Evolutionary conservation across 495 filamentous ascomycete species (phyloP).

Genomic region (Penicillium waksmanii): DNA sequence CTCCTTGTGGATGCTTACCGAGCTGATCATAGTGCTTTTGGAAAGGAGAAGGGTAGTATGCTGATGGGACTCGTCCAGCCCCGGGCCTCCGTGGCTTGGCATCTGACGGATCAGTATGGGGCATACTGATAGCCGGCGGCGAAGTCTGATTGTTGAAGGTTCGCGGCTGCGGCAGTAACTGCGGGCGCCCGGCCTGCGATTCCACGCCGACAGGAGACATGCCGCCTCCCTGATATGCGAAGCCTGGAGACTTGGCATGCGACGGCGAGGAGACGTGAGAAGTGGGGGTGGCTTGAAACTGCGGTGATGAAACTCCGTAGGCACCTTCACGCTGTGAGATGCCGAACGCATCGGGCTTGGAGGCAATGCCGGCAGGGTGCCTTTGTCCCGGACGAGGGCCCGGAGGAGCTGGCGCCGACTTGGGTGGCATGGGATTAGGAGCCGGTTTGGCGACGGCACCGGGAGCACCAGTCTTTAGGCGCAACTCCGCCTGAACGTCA

Average conservation of each 20-base stretch:
- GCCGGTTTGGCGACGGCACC: constrained; percentile 59
- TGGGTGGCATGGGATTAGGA: constrained; percentile 43
- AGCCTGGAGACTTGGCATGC: constrained; percentile 70
- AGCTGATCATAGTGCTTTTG: constrained; percentile 96
- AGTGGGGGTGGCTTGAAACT: constrained; percentile 78
- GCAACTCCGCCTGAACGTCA: constrained; percentile 94
- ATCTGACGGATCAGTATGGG: constrained; percentile 43
- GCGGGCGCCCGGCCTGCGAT: constrained; percentile 56
- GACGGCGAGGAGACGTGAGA: constrained; percentile 80
- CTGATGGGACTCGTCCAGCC: constrained; percentile 44
- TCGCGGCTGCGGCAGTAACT: constrained; percentile 49
- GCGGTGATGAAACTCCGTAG: constrained; percentile 56
- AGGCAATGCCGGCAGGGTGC: constrained; percentile 69
- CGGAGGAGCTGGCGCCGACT: constrained; percentile 48
- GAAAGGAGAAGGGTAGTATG: constrained; percentile 82
- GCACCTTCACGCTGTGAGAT: constrained; percentile 55
- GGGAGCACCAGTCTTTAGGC: constrained; percentile 77
- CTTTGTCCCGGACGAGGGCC: constrained; percentile 56
- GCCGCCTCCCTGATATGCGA: constrained; percentile 68
- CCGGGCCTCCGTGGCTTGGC: constrained; percentile 40
- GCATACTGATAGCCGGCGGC: constrained; percentile 46
- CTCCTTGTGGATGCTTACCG: constrained; percentile 71
- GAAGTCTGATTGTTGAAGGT: constrained; percentile 43
- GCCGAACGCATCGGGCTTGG: constrained; percentile 68
- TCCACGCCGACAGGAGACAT: constrained; percentile 72